These are phyloP conservation scores for Epichloe uncinata DNA, from an alignment of 2,329 filamentous ascomycete genomes.

Conservation along the genomic window DNA sequence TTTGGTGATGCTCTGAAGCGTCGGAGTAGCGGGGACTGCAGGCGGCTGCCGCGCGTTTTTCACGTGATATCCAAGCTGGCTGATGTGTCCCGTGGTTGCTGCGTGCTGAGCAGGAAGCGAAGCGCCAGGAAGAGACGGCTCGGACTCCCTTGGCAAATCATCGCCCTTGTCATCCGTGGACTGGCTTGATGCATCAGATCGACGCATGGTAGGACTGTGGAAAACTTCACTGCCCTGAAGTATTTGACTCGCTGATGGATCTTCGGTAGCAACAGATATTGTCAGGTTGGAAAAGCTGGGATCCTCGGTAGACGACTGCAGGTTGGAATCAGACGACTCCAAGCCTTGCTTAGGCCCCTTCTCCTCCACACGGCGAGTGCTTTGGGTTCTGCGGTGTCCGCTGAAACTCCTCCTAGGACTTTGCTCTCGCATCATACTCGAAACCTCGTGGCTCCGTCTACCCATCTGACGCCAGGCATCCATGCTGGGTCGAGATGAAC, in stretches of 20 bases:
- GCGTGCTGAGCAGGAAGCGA: constrained; percentile 14
- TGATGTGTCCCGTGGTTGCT: constrained; percentile 26
- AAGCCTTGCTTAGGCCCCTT: constrained; percentile 34
- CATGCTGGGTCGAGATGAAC: constrained; percentile 35
- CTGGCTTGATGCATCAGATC: constrained; percentile 29
- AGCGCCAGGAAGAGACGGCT: constrained; percentile 5
- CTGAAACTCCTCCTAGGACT: constrained; percentile 50
- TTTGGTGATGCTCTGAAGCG: constrained; percentile 39
- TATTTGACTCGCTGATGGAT: constrained; percentile 84
- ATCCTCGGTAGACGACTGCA: constrained; percentile 58
- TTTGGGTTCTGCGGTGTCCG: constrained; percentile 38
- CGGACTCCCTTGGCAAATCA: constrained; percentile 5
- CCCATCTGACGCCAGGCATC: constrained; percentile 36
- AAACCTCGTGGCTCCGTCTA: constrained; percentile 39
- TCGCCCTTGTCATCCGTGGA: constrained; percentile 11
- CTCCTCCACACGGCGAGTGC: constrained; percentile 34
- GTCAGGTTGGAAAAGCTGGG: constrained; percentile 59
- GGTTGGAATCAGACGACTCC: constrained; percentile 61
- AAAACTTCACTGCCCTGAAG: constrained; percentile 80
- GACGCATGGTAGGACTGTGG: constrained; percentile 57
- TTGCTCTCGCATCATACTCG: constrained; percentile 26
- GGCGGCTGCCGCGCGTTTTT: constrained; percentile 6
- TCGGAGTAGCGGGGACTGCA: constrained; percentile 22
- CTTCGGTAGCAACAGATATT: constrained; percentile 53
- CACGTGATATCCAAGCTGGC: constrained; percentile 16